Conservation (phyloP, 257 asterid genomes). For the Cynanchum wilfordii region DNA sequence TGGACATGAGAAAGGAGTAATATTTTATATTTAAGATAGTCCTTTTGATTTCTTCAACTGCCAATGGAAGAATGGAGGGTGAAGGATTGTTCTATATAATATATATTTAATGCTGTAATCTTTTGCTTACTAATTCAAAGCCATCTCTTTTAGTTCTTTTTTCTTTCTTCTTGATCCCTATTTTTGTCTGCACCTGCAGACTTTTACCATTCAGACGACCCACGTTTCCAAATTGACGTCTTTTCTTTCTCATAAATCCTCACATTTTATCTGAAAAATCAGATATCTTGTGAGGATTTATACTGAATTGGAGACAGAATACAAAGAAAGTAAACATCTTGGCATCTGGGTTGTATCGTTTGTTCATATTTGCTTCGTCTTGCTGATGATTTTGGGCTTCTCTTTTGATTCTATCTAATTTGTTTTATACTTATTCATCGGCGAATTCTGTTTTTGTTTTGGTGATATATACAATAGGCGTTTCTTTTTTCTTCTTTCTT, state of each 20-base stretch:
- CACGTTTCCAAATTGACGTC: neutral
- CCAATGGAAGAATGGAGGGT: neutral
- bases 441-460: neutral
- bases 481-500: neutral
- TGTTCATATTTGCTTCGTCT: neutral
- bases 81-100: neutral
- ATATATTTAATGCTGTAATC: neutral
- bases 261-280: slow-evolving; percentile 9
- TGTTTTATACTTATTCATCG: neutral
- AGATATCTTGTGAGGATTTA: slow-evolving; percentile 18
- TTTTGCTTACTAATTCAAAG: slow-evolving; percentile 12
- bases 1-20: neutral
- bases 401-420: neutral
- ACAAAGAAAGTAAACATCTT: neutral
- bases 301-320: neutral
- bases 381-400: neutral
- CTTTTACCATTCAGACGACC: slow-evolving; percentile 13
- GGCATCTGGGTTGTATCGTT: neutral
- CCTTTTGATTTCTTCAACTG: slow-evolving; percentile 9
- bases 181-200: slow-evolving; percentile 7
- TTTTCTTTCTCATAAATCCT: slow-evolving; percentile 15
- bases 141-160: neutral
- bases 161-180: neutral
- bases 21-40: neutral
- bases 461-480: neutral